Evolutionary conservation across 306 rosid species (phyloP).

Genomic region (Glycyrrhiza uralensis): DNA sequence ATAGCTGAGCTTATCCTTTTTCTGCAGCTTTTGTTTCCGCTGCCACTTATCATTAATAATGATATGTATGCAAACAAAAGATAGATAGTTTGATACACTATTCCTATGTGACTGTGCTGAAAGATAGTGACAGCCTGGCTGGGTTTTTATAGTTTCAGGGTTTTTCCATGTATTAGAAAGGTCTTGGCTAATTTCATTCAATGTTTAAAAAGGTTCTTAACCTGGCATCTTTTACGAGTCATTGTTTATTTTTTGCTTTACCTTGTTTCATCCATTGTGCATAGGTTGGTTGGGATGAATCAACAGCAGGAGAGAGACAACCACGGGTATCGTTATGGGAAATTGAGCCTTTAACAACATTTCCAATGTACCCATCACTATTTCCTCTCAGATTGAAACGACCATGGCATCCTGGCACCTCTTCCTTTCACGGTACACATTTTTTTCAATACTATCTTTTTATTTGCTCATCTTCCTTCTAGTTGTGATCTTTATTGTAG

Average conservation of each 20-base stretch:
- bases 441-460: background rate
- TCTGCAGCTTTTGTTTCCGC: background rate
- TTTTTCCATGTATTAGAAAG: background rate
- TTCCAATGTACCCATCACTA: conserved; percentile 87
- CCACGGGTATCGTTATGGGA: conserved; percentile 91
- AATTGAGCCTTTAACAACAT: conserved; percentile 88
- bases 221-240: background rate
- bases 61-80: background rate
- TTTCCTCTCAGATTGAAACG: conserved; percentile 86
- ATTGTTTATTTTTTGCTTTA: background rate
- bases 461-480: background rate
- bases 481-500: background rate
- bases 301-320: conserved; percentile 84
- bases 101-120: background rate
- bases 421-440: conserved; percentile 60
- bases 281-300: conserved; percentile 94
- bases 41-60: background rate
- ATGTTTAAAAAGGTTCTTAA: background rate
- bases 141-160: background rate
- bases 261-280: conserved; percentile 5
- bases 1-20: background rate
- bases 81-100: background rate
- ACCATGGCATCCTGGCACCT: conserved; percentile 84
- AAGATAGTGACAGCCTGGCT: background rate
- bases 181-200: background rate